Evolutionary conservation across 2,329 filamentous ascomycete genomes (phyloP), one percentile per base, ranked within the genome.

Genomic region (Alternaria consortialis): DNA sequence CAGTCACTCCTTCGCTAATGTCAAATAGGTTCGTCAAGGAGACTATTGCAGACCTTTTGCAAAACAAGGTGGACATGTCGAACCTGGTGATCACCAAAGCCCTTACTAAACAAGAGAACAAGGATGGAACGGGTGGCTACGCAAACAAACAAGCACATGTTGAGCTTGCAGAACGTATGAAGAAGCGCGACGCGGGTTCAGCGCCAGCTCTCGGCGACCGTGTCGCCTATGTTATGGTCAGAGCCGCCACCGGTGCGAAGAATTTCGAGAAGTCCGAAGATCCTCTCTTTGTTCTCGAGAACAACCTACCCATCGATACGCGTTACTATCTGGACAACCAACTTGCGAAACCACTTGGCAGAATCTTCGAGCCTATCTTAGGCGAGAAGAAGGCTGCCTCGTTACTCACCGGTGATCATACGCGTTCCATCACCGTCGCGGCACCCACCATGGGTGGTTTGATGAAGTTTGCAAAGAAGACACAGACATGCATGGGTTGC

Each of bases 281-380:
- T 75, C 95, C 95, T 2, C 93, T 99, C 73, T 99, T 90, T 80
- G 95, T 99, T 13, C 87, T 99, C 2, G 96, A 99, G 79, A 91
- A 99, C 85, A 99, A 98, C 73, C 87, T 99, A 58, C 95, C 95
- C 11, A 97, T 99, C 76, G 95, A 99, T 80, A 98, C 95, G 3
- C 95, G 92, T 79, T 99, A 98, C 83, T 99, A 99, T 79, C 89
- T 99, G 20, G 95, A 99, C 78, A 99, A 99, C 78, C 96, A 99
- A 80, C 89, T 99, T 17, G 91, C 95, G 8, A 99, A 99, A 80
- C 95, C 95, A 0, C 85, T 99, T 2, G 89, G 90, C 5, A 90
- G 96, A 76, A 99, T 99, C 76, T 99, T 99, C 84, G 95, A 99
- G 79, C 95, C 95, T 44, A 98, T 99, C 64, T 84, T 99, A 2